Evolutionary conservation across 2,329 filamentous ascomycete species (phyloP).

Genomic region (Blastomyces emzantsi): DNA sequence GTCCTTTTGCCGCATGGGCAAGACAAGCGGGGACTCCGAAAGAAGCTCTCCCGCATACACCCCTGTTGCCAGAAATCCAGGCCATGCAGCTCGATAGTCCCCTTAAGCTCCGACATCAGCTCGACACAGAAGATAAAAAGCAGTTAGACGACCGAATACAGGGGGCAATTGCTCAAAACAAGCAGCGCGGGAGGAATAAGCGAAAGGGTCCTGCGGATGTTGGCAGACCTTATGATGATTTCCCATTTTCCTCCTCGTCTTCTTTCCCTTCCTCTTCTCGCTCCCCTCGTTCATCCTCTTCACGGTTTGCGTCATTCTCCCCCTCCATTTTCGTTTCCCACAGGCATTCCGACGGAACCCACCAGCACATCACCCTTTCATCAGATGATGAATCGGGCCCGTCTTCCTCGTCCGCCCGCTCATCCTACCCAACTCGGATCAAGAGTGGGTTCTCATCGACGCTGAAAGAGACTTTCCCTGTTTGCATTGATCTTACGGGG

Average conservation of each 20-base stretch:
- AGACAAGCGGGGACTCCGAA: constrained; percentile 21
- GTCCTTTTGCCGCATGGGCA: constrained; percentile 36
- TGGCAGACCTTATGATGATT: not conserved
- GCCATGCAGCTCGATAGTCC: constrained; percentile 27
- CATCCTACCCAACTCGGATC: not conserved
- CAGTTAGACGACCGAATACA: constrained; percentile 21
- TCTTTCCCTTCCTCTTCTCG: not conserved
- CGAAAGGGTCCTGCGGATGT: not conserved
- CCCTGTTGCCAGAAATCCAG: constrained; percentile 22
- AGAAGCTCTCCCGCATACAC: constrained; percentile 19
- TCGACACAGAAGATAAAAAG: constrained; percentile 17
- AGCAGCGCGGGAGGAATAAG: constrained; percentile 6
- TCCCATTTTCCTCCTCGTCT: too few relatives aligned
- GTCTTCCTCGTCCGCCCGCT: not conserved
- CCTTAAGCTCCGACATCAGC: constrained; percentile 16
- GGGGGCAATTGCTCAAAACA: constrained; percentile 25
- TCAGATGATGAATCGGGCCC: not conserved
- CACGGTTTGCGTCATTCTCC: not conserved
- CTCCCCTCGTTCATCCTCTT: not conserved
- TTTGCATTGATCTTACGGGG: not conserved
- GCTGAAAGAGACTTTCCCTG: not conserved
- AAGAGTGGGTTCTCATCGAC: not conserved
- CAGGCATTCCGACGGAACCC: not conserved
- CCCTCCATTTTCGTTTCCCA: not conserved
- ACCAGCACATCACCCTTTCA: not conserved